Conservation (phyloP, 78 protist species). For the Dictyostelium intermedium region DNA sequence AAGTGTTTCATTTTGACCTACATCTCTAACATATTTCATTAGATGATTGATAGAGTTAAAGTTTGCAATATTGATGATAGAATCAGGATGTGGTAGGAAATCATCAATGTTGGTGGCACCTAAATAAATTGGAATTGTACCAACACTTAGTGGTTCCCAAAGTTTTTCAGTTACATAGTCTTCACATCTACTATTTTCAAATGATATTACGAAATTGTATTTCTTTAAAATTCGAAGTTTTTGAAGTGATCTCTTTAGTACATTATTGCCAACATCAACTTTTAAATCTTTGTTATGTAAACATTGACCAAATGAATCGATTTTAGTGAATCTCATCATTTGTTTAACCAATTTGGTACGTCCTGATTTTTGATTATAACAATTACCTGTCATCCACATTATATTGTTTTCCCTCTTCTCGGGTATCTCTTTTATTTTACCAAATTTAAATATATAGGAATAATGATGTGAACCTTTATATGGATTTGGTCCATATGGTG, state of each 20-base stretch:
- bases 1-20: conserved; percentile 22
- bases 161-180: conserved; percentile 19
- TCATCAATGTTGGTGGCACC: conserved; percentile 65
- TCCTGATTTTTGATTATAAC: not conserved
- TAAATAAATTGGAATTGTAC: conserved; percentile 33
- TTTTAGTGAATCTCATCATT: not conserved
- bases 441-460: not conserved
- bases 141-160: conserved; percentile 1
- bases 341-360: not conserved
- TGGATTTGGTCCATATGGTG: not conserved
- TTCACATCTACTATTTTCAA: not conserved
- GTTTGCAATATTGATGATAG: conserved; percentile 26
- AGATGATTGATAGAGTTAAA: conserved; percentile 2
- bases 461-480: not conserved
- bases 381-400: not conserved
- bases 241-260: not conserved
- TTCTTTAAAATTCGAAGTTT: not conserved
- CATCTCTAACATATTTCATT: not conserved
- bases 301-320: conserved; percentile 4
- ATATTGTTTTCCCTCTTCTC: not conserved
- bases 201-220: not conserved
- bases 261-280: not conserved
- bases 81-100: conserved; percentile 18
- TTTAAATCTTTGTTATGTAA: not conserved
- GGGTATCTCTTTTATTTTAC: not conserved